A percentile compares a stretch with the other conserved stretches of the same genome.
Conservation (phyloP, 805 yeast species). For the Komagataella pastoris region DNA sequence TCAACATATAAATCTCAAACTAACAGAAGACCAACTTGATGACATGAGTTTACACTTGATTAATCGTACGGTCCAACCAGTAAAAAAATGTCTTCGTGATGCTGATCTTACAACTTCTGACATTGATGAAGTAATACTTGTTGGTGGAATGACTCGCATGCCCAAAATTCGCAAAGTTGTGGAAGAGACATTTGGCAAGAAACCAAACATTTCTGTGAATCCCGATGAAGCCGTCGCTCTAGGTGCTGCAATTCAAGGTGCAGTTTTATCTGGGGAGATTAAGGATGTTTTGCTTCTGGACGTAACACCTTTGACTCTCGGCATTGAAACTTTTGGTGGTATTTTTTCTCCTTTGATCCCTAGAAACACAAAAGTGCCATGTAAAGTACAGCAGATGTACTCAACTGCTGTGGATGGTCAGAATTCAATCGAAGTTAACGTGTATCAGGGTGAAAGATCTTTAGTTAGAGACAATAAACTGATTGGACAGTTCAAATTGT, state of each 20-base stretch:
- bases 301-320: conserved; percentile 79
- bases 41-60: conserved; percentile 39
- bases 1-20: conserved; percentile 26
- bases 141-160: conserved; percentile 91
- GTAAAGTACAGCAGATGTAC: conserved; percentile 86
- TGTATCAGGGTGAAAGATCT: conserved; percentile 96
- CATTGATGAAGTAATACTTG: conserved; percentile 70
- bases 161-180: conserved; percentile 76
- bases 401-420: conserved; percentile 94
- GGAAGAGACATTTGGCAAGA: conserved; percentile 62
- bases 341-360: conserved; percentile 81
- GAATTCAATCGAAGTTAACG: conserved; percentile 89
- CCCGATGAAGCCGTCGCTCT: conserved; percentile 92
- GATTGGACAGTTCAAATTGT: conserved; percentile 85
- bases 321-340: conserved; percentile 96
- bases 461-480: conserved; percentile 90
- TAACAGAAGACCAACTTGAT: conserved; percentile 40
- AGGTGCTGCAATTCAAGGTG: conserved; percentile 98
- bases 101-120: conserved; percentile 55
- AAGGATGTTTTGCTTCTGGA: conserved; percentile 83
- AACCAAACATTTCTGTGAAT: conserved; percentile 84
- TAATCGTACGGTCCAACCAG: conserved; percentile 62
- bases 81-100: conserved; percentile 73
- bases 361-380: conserved; percentile 89
- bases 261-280: conserved; percentile 89